Conservation (phyloP, 768 basidiomycete species). For the Rossbeevera mucosa region DNA sequence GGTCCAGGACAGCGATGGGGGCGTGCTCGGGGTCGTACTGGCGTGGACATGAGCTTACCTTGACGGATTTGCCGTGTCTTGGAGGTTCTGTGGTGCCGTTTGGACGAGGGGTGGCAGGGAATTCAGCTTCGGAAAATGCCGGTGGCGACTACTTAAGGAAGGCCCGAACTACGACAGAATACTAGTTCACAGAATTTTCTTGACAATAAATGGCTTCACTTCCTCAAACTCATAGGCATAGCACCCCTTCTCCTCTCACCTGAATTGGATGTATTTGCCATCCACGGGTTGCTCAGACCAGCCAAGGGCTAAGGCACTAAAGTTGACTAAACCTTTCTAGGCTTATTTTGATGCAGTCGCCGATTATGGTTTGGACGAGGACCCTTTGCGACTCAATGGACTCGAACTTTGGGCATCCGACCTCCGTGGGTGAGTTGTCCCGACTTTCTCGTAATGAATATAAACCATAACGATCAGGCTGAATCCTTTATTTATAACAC, state of each 20-base stretch:
- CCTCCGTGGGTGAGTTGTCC: too few relatives aligned
- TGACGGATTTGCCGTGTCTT: conserved; percentile 44
- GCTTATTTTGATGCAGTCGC: background rate
- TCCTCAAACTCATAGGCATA: background rate
- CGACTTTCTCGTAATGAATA: background rate
- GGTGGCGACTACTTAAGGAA: too few relatives aligned
- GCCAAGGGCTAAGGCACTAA: background rate
- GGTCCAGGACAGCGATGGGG: conserved; percentile 1
- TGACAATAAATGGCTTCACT: too few relatives aligned
- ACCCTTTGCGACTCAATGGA: background rate
- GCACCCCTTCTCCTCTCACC: background rate
- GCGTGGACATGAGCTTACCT: conserved; percentile 49
- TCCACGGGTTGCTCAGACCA: background rate
- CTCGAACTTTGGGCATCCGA: background rate
- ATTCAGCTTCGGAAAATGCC: conserved; percentile 28
- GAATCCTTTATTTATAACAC: background rate
- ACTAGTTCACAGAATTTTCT: too few relatives aligned
- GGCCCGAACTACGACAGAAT: too few relatives aligned
- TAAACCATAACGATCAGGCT: background rate
- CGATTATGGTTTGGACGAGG: background rate
- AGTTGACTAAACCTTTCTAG: too few relatives aligned
- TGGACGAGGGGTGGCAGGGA: conserved; percentile 19
- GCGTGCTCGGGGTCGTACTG: conserved; percentile 8
- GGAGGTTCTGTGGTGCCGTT: conserved; percentile 17
- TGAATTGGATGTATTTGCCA: background rate